Conservation (phyloP, 176 grass and related monocot species). For the Saccharum spontaneum region DNA sequence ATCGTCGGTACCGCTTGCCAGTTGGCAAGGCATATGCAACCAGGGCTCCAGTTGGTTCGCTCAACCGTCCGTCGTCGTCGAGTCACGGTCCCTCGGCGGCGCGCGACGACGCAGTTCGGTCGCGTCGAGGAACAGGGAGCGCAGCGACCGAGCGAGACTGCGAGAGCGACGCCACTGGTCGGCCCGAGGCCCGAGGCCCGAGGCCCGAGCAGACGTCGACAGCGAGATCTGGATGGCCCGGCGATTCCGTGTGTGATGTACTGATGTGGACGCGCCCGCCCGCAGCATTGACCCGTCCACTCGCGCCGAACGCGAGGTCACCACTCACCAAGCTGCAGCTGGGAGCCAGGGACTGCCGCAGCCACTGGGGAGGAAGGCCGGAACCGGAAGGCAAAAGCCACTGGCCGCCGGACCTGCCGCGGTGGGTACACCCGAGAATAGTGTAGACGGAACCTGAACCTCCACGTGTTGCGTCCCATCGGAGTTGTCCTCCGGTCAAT, state of each 20-base stretch:
- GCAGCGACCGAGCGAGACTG: neutral
- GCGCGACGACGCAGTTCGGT: neutral
- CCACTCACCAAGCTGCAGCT: too few relatives aligned
- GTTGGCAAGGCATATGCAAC: neutral
- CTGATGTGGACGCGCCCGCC: neutral
- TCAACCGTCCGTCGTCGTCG: neutral
- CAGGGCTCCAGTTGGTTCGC: neutral
- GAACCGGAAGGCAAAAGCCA: too few relatives aligned
- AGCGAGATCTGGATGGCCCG: neutral
- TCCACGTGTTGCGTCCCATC: constrained; percentile 14
- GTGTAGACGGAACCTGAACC: neutral
- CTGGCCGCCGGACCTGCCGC: too few relatives aligned
- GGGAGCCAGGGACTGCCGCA: too few relatives aligned
- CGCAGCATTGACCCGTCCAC: constrained; percentile 20
- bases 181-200: neutral
- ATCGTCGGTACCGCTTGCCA: neutral
- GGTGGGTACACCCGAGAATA: neutral
- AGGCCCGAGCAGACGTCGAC: neutral
- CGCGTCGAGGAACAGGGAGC: constrained; percentile 1
- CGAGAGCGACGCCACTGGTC: constrained; percentile 28
- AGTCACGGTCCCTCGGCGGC: neutral
- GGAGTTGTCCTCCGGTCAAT: neutral
- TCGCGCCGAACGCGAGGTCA: neutral
- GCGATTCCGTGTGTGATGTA: neutral
- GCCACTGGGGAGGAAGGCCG: too few relatives aligned